These are phyloP conservation scores for Achaetomiella virescens DNA, from an alignment of 495 filamentous ascomycete species.

Conservation along the genomic window DNA sequence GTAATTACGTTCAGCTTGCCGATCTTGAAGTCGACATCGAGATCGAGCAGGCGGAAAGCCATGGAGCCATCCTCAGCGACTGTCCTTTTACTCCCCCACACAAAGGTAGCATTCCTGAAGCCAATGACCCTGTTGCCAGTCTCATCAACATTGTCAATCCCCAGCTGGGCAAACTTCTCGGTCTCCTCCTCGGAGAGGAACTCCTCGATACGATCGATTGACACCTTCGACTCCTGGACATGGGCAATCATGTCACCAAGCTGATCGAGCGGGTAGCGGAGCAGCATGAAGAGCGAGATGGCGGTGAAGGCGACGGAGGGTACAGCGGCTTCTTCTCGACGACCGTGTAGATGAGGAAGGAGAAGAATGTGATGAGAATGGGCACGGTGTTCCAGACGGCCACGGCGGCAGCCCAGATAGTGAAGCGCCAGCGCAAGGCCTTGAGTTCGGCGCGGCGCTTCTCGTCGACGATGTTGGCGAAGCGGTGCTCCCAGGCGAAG, in stretches of 20 bases:
- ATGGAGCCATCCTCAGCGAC: conserved; percentile 51
- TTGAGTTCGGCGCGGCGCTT: conserved; percentile 75
- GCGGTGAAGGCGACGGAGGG: conserved; percentile 96
- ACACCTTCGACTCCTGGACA: conserved; percentile 96
- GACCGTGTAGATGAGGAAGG: conserved; percentile 87
- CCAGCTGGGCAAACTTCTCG: conserved; percentile 87
- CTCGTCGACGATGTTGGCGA: conserved; percentile 78
- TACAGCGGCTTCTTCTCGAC: conserved; percentile 85
- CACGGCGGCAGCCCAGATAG: conserved; percentile 85
- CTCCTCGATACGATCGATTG: conserved; percentile 91
- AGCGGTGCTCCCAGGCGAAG: conserved; percentile 97
- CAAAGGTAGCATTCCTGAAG: conserved; percentile 75
- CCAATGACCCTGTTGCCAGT: conserved; percentile 65
- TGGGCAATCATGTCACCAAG: conserved; percentile 98
- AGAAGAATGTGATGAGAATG: conserved; percentile 90
- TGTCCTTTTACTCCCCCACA: conserved; percentile 75
- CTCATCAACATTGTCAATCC: conserved; percentile 53
- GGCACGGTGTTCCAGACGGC: conserved; percentile 97
- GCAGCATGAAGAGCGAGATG: conserved; percentile 91
- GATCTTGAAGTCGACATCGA: conserved; percentile 69
- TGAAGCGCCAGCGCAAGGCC: conserved; percentile 72
- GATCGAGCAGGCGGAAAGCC: conserved; percentile 75
- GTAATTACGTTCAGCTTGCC: conserved; percentile 85
- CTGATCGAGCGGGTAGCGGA: conserved; percentile 90
- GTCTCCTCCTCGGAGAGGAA: conserved; percentile 94